phyloP scores from a whole-genome alignment of 805 yeast genomes.

The Torulaspora indica region DNA sequence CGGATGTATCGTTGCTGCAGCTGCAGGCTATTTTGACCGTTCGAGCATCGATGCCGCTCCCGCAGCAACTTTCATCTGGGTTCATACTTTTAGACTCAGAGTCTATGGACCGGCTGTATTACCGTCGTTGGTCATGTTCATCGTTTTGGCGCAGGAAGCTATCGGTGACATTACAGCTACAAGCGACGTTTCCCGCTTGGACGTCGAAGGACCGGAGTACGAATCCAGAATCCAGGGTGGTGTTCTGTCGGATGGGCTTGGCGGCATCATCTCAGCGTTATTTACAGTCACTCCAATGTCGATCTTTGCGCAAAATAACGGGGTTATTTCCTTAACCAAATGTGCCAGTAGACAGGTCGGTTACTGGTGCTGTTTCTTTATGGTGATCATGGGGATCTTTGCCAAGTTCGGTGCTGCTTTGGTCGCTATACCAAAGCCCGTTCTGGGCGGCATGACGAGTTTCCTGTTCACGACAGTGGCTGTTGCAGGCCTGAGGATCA shows the following conservation, averaged over 20 bases:
- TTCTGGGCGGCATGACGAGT: conserved; percentile 84
- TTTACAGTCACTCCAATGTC: conserved; percentile 87
- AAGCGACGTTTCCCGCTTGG: conserved; percentile 81
- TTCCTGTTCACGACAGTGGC: conserved; percentile 73
- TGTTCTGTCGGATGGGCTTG: conserved; percentile 80
- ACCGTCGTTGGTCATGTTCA: conserved; percentile 78
- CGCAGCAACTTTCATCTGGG: conserved; percentile 82
- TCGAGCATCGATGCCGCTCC: conserved; percentile 64
- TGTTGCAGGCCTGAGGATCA: conserved; percentile 66
- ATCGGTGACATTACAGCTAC: conserved; percentile 95
- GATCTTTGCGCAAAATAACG: conserved; percentile 92
- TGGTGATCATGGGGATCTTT: conserved; percentile 81
- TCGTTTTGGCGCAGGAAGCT: conserved; percentile 85
- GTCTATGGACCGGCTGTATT: conserved; percentile 83
- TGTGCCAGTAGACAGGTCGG: conserved; percentile 85
- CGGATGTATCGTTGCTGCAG: conserved; percentile 92
- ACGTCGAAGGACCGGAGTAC: conserved; percentile 74
- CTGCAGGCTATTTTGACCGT: conserved; percentile 71
- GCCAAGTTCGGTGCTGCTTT: conserved; percentile 87
- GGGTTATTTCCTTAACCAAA: conserved; percentile 87
- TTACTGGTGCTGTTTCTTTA: conserved; percentile 73
- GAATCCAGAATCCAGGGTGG: conserved; percentile 93
- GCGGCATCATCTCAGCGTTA: conserved; percentile 70
- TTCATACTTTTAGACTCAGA: conserved; percentile 67
- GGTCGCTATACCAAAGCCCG: conserved; percentile 72